These are phyloP conservation scores for Westerdykella aurantiaca DNA, from an alignment of 2,329 filamentous ascomycete genomes.

Conservation along the genomic window DNA sequence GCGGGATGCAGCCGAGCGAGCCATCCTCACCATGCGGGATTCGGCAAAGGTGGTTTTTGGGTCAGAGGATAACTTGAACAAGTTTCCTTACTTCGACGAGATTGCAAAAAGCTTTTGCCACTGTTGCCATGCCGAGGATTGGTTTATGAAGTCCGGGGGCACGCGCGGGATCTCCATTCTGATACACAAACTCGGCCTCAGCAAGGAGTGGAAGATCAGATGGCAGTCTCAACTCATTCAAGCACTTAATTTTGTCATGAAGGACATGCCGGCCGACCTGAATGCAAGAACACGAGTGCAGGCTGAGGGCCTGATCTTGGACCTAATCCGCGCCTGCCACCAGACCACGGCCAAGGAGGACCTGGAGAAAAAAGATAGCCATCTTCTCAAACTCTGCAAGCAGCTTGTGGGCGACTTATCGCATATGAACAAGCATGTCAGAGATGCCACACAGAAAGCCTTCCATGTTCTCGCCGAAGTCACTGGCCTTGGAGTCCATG, in stretches of 20 bases:
- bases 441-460: conserved; percentile 75
- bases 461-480: conserved; percentile 77
- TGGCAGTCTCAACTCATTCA: conserved; percentile 84
- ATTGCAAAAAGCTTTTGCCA: conserved; percentile 83
- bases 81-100: conserved; percentile 77
- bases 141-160: conserved; percentile 95
- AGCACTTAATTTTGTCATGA: conserved; percentile 94
- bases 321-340: conserved; percentile 72
- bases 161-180: conserved; percentile 85
- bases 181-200: conserved; percentile 76
- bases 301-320: conserved; percentile 76
- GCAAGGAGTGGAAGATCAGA: conserved; percentile 73
- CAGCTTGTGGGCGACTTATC: conserved; percentile 83
- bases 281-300: conserved; percentile 81
- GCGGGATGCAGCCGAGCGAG: conserved; percentile 73
- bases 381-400: conserved; percentile 71
- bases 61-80: conserved; percentile 62
- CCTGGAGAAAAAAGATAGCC: conserved; percentile 58
- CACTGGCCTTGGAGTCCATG: conserved; percentile 72
- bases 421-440: conserved; percentile 94
- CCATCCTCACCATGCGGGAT: conserved; percentile 72
- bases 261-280: conserved; percentile 92
- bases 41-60: conserved; percentile 75
- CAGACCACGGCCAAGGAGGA: conserved; percentile 77
- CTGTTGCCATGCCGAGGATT: conserved; percentile 94